Evolutionary conservation across 805 yeast genomes (phyloP).

Genomic region (Metschnikowia chrysomelidarum): DNA sequence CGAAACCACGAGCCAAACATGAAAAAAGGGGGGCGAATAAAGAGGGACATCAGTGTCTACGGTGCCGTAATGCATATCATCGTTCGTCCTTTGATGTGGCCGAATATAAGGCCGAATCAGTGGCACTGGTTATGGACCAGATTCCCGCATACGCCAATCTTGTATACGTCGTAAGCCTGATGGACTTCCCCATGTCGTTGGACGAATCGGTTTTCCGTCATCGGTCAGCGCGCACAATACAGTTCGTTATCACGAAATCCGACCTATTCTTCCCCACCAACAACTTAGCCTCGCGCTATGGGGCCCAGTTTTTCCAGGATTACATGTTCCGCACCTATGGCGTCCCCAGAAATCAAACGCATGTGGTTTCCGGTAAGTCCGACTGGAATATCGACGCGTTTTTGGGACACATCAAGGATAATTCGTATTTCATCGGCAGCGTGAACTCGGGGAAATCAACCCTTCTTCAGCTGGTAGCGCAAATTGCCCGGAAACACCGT

Average conservation of each 20-base stretch:
- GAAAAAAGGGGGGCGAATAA: not conserved
- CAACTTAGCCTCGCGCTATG: conserved; percentile 25
- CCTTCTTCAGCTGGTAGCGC: conserved; percentile 47
- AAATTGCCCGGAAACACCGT: conserved; percentile 12
- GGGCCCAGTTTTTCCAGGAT: conserved; percentile 31
- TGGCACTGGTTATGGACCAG: conserved; percentile 19
- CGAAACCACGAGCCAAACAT: conserved; percentile 1
- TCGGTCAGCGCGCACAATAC: conserved; percentile 33
- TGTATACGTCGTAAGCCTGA: conserved; percentile 61
- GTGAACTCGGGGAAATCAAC: conserved; percentile 73
- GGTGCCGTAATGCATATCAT: conserved; percentile 55
- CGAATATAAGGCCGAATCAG: conserved; percentile 29
- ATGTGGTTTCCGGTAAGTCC: conserved; percentile 48
- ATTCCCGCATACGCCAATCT: conserved; percentile 48
- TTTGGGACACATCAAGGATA: conserved; percentile 33
- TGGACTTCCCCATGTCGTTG: conserved; percentile 70
- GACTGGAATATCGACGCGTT: conserved; percentile 52
- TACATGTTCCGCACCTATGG: conserved; percentile 30
- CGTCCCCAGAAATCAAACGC: conserved; percentile 41
- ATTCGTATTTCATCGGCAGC: conserved; percentile 57
- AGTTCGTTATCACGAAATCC: conserved; percentile 41
- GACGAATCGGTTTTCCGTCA: conserved; percentile 34
- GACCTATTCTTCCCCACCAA: conserved; percentile 43
- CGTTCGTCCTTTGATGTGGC: conserved; percentile 35
- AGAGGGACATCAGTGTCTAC: conserved; percentile 39